Conservation (phyloP, 2,329 filamentous ascomycete species). For the Atkinsonella hypoxylon region DNA sequence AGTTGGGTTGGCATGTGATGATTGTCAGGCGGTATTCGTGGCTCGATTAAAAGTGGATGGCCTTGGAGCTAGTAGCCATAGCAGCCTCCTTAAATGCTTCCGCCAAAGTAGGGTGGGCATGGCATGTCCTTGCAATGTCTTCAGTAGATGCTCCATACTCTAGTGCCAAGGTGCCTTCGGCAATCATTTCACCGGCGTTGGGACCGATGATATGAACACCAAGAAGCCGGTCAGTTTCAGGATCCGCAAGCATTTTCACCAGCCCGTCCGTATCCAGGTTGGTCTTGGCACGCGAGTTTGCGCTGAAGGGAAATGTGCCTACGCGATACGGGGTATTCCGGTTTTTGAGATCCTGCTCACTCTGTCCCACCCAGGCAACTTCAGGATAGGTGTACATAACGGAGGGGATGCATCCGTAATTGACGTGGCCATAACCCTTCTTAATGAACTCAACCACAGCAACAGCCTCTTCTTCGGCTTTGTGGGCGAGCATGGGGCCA, state of each 20-base stretch:
- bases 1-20: background rate
- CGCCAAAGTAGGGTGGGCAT: conserved; percentile 89
- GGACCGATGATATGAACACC: conserved; percentile 94
- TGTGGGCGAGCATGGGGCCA: conserved; percentile 97
- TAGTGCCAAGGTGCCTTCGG: conserved; percentile 84
- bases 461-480: conserved; percentile 96
- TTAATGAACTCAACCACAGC: conserved; percentile 94
- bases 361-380: conserved; percentile 97
- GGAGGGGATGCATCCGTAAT: conserved; percentile 93
- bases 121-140: conserved; percentile 88
- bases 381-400: conserved; percentile 99
- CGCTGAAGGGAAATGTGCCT: conserved; percentile 92
- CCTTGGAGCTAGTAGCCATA: conserved; percentile 91
- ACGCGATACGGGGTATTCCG: conserved; percentile 83
- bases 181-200: conserved; percentile 98
- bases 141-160: conserved; percentile 95
- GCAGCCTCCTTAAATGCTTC: conserved; percentile 99
- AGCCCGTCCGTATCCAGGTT: conserved; percentile 92
- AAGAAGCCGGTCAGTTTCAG: conserved; percentile 89
- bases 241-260: conserved; percentile 95
- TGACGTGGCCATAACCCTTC: conserved; percentile 96
- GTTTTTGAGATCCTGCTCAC: conserved; percentile 88
- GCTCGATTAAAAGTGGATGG: conserved; percentile 72
- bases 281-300: conserved; percentile 98
- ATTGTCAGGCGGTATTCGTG: background rate